These are phyloP conservation scores for Oxyria digyna DNA, from an alignment of 148 eudicot genomes.

Conservation along the genomic window DNA sequence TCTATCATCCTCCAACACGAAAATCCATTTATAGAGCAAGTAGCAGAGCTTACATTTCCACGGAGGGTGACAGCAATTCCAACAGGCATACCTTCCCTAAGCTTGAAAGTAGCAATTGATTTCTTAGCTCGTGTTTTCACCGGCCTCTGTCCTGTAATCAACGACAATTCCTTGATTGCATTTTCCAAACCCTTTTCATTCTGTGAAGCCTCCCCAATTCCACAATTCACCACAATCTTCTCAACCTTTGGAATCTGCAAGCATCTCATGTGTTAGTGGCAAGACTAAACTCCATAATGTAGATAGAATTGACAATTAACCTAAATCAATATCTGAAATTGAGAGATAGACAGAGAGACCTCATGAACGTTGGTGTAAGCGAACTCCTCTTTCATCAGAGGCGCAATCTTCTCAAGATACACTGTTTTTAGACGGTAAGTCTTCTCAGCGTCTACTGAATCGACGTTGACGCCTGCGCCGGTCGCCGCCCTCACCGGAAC, in stretches of 20 bases:
- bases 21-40: not conserved
- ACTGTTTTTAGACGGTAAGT: constrained; percentile 44
- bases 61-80: constrained; percentile 90
- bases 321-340: no score
- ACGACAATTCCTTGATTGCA: constrained; percentile 74
- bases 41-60: constrained; percentile 51
- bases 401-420: constrained; percentile 62
- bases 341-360: constrained; percentile 24
- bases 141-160: constrained; percentile 85
- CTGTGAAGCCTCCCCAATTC: constrained; percentile 93
- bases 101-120: constrained; percentile 84
- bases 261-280: not conserved
- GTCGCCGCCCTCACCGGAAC: constrained; percentile 38
- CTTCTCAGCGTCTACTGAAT: constrained; percentile 54
- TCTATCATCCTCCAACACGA: not conserved
- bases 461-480: constrained; percentile 62
- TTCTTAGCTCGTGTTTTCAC: constrained; percentile 82
- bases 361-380: constrained; percentile 66
- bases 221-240: constrained; percentile 88
- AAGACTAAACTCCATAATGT: not conserved
- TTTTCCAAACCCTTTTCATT: constrained; percentile 89
- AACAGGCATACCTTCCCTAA: constrained; percentile 73
- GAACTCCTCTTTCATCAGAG: constrained; percentile 78
- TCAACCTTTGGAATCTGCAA: constrained; percentile 77
- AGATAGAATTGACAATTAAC: not conserved